These are phyloP conservation scores for Blastobotrys malaysiensis DNA, from an alignment of 1,139 yeast genomes.

Conservation along the genomic window DNA sequence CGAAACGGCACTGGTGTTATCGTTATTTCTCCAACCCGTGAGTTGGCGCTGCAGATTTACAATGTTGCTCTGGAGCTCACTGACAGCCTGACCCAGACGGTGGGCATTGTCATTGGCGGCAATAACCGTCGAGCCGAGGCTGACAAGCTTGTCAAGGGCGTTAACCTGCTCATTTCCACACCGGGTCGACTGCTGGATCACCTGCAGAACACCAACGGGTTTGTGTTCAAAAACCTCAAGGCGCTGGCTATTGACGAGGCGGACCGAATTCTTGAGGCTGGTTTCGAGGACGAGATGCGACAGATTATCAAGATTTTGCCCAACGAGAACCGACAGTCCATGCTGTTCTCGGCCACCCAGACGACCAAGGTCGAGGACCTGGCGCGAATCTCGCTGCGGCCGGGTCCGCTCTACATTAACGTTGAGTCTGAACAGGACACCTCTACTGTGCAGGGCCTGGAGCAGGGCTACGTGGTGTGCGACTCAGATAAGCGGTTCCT, in stretches of 20 bases:
- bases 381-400: conserved; percentile 90
- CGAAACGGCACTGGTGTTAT: conserved; percentile 89
- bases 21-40: conserved; percentile 84
- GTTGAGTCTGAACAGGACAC: conserved; percentile 76
- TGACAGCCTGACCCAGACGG: conserved; percentile 88
- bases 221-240: conserved; percentile 88
- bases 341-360: conserved; percentile 97
- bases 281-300: conserved; percentile 97
- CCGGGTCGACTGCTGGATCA: conserved; percentile 97
- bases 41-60: conserved; percentile 90
- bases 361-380: conserved; percentile 97
- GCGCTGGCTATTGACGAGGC: conserved; percentile 96
- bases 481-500: conserved; percentile 93
- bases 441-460: conserved; percentile 94
- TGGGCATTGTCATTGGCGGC: conserved; percentile 97
- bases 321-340: conserved; percentile 87
- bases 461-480: conserved; percentile 97
- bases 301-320: conserved; percentile 94
- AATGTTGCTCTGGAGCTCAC: conserved; percentile 94
- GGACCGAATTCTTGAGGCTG: conserved; percentile 92
- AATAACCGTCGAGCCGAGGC: conserved; percentile 97
- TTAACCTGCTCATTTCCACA: conserved; percentile 87
- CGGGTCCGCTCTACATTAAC: conserved; percentile 93
- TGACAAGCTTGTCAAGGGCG: conserved; percentile 89
- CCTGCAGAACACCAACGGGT: conserved; percentile 90